These are phyloP conservation scores for Halophytophthora batemanensis DNA, from an alignment of 352 stramenopile species.

Conservation along the genomic window DNA sequence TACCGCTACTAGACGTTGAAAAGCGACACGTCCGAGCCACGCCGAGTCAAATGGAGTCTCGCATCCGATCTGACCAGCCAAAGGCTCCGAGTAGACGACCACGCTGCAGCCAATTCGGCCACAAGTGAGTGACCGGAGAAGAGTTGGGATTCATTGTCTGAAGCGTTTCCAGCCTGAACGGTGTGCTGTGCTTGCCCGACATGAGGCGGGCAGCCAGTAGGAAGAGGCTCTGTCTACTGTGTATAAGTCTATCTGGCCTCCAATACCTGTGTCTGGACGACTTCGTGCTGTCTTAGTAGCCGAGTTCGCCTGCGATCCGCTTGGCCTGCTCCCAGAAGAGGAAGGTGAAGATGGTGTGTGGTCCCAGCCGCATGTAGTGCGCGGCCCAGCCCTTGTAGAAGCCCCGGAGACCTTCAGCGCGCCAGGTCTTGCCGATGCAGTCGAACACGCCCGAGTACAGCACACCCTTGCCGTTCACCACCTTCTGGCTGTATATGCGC, in stretches of 20 bases:
- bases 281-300: conserved; percentile 37
- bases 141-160: too few species aligned
- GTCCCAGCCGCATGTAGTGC: conserved; percentile 84
- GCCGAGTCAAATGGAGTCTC: conserved; percentile 1
- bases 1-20: conserved; percentile 68
- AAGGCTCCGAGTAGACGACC: too few species aligned
- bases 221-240: too few species aligned
- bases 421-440: conserved; percentile 78
- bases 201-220: too few species aligned
- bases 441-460: conserved; percentile 76
- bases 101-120: too few species aligned
- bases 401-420: conserved; percentile 67
- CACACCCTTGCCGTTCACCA: conserved; percentile 82
- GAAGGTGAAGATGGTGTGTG: conserved; percentile 86
- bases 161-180: too few species aligned
- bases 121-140: too few species aligned
- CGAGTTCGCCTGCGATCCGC: conserved; percentile 53
- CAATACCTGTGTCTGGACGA: conserved; percentile 14
- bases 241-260: too few species aligned
- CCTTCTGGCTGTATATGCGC: conserved; percentile 84
- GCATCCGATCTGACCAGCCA: background rate
- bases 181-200: too few species aligned
- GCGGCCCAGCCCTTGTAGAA: conserved; percentile 88
- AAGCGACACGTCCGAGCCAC: background rate
- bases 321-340: conserved; percentile 87